Conservation (phyloP, 2,329 filamentous ascomycete species). For the Huntiella moniliformis region DNA sequence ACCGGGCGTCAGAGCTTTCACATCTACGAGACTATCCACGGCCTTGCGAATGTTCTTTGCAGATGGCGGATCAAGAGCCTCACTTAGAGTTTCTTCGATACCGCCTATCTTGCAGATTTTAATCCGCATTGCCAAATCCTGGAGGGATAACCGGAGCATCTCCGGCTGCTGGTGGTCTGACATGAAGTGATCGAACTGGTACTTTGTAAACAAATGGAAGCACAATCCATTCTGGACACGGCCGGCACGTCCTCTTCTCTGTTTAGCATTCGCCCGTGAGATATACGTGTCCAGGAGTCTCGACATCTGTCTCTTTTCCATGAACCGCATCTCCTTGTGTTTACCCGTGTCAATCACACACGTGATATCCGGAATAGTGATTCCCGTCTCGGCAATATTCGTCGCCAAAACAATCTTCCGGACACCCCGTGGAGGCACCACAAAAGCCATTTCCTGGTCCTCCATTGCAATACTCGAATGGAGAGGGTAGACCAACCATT, state of each 20-base stretch:
- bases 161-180: slow-evolving; percentile 89
- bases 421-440: slow-evolving; percentile 60
- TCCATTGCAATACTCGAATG: slow-evolving; percentile 93
- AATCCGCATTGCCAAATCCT: slow-evolving; percentile 86
- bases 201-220: slow-evolving; percentile 87
- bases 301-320: slow-evolving; percentile 81
- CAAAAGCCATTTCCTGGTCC: slow-evolving; percentile 86
- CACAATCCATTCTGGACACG: slow-evolving; percentile 90
- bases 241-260: slow-evolving; percentile 79
- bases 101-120: slow-evolving; percentile 94
- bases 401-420: slow-evolving; percentile 93
- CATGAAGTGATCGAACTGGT: slow-evolving; percentile 70
- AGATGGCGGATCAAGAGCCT: slow-evolving; percentile 78
- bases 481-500: slow-evolving; percentile 75
- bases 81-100: slow-evolving; percentile 73
- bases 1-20: slow-evolving; percentile 60
- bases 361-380: slow-evolving; percentile 94
- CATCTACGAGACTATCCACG: slow-evolving; percentile 82
- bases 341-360: slow-evolving; percentile 94
- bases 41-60: slow-evolving; percentile 84
- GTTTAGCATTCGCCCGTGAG: slow-evolving; percentile 85
- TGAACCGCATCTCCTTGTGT: slow-evolving; percentile 93
- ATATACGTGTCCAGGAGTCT: slow-evolving; percentile 88
- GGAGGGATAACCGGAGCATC: slow-evolving; percentile 81
- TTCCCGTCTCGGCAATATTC: slow-evolving; percentile 96